Base-by-base conservation (phyloP, 2,329 filamentous ascomycete species). In the Aspergillus novoparasiticus region DNA sequence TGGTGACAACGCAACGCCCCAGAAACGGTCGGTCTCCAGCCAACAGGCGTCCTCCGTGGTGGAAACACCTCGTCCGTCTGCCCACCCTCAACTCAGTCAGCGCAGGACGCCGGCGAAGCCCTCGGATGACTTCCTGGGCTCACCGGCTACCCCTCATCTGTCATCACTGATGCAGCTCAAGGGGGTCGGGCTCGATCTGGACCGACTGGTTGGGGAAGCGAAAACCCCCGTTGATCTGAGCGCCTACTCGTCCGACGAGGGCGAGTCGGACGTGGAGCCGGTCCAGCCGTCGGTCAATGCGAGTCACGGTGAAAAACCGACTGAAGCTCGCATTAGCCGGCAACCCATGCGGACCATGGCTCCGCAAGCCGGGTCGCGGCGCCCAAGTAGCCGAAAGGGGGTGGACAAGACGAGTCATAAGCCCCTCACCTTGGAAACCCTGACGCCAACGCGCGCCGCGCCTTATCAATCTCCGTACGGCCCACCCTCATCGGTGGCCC, bases 61-160 rank as follows among this genome's bases (percentile, higher is more conserved):
- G 60, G 68, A 72, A 63, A 73, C 73, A 62, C 71, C 75, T 51
- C 64, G 66, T 57, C 54, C 57, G 59, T 28, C 51, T 57, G 59
- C 48, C 30, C 57, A 30, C 16, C 36, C 56, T 54, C 41, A 34
- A 34, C 30, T 34, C 30, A 56, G 41, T n/a, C 53, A 61, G 48
- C 64, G 45, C 16, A 56, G 61, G 60, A 58, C 74, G 19, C 66
- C 75, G 50, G 71, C 51, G 51, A 65, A 62, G 34, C 32, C 56
- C 23, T 34, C 72, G 34, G 68, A 75, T 54, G 66, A 76, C n/a
- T 87, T 88, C 71, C 79, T 83, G 60, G 83, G 83, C 57, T 86
- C 87, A 12, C 75, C 84, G 8, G 84, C 86, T 39, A 86, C 87
- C 19, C 90, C 90, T 16, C 84, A 91, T 76, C 81, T 94, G 23